Base-by-base conservation (phyloP, 495 filamentous ascomycete species). In the Penicillium maclennaniae region DNA sequence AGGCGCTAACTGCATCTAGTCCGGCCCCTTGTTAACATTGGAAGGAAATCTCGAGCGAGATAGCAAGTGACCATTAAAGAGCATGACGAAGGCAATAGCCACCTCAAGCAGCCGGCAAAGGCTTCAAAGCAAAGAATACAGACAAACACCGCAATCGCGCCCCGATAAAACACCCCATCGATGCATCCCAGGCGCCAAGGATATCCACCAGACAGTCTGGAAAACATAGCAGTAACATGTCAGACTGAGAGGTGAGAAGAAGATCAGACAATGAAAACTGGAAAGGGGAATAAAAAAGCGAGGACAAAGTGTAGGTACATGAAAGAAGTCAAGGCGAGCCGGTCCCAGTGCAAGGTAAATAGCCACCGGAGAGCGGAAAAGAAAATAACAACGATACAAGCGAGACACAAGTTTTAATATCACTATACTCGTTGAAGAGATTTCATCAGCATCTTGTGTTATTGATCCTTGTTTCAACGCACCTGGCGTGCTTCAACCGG, bases 281-380 rank as follows among this genome's bases (percentile, higher is more conserved):
- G 51, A 31, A 21, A 54, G 36, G 14, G 20, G 7, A 25, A 39
- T 17, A 5, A 45, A n/a, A 15, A 20, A 47, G 20, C 14, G 28
- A 37, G 39, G 36, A 55, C 43, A 38, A 49, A 48, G 14, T n/a
- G 43, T 60, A 65, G 56, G 53, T 60, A 60, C 54, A 47, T 34
- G 47, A 55, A 20, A 49, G 40, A 61, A 61, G 27, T 40, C 23
- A 26, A 36, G 42, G 41, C 20, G 28, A 45, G 20, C 16, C 14
- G 31, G 34, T 8, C 19, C n/a, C 42, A n/a, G 3, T 26, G 17
- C 31, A 17, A 12, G 26, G 4, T 15, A 10, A 27, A 23, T 16
- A n/a, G 15, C 21, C 4, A 27, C 10, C 21, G 37, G 40, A 42
- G 39, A 51, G 26, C 44, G 34, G 47, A 21, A 40, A 43, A 27